Evolutionary conservation across 139 green algal species (phyloP), one percentile per base, ranked within the genome.

Genomic region (Pleodorina starrii): DNA sequence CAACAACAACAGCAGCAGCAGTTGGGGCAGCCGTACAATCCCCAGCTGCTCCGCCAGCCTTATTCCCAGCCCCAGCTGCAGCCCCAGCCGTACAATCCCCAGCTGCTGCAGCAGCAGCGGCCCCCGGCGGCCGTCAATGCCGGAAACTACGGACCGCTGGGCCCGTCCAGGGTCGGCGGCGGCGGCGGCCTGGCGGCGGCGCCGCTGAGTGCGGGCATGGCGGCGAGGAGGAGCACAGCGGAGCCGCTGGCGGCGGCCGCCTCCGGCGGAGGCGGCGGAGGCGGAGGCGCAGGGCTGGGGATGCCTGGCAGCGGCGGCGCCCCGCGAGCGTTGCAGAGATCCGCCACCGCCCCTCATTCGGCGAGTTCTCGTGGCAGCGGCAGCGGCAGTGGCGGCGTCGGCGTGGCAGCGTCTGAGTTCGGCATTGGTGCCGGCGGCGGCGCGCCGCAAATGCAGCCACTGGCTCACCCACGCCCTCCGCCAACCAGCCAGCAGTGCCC

Each of bases 131-230:
- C 48, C 63, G 21, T 23, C 63, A 73, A 23, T 23, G 63, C 36
- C 11, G 2, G 68, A 7, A n/a, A n/a, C n/a, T 82, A 82, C 74
- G 74, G 42, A 23, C 74, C 74, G 17, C 74, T 82, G 74, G 42
- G 29, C 11, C 74, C 43, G 10, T 63, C 74, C 29, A 63, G 63
- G 46, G 44, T 82, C 48, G 19, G 75, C 44, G 29, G 75, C 35
- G 19, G 76, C 48, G 48, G 76, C 76, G 76, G 32, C 48, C n/a
- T 29, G 46, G 75, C 48, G 46, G 75, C 36, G 35, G 57, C 79
- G 38, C 57, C 79, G 38, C 42, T 86, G 5, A 75, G 79, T 23
- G 57, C 57, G 23, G 79, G 19, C 42, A 75, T 86, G 57, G 79
- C 40, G 38, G 38, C 79, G 29, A 44, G 74, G 46, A 63, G 74